phyloP scores from a whole-genome alignment of 2,329 filamentous ascomycete genomes.

The Pseudogymnoascus sp. region DNA sequence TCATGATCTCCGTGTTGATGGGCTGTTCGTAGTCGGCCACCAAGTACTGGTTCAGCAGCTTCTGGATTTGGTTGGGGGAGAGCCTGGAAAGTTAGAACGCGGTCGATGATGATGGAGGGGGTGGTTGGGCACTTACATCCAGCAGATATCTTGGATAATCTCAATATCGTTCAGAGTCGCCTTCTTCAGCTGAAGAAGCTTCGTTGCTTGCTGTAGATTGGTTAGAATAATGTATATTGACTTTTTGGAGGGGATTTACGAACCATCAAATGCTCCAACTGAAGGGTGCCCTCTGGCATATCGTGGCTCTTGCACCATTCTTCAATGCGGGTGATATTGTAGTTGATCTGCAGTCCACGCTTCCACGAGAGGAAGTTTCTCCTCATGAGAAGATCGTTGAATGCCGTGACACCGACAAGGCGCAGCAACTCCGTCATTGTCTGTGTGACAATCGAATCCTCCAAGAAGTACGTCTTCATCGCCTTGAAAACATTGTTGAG shows the following conservation, averaged over 20 bases:
- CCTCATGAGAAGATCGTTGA: constrained; percentile 96
- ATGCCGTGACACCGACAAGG: constrained; percentile 92
- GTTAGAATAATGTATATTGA: constrained; percentile 26
- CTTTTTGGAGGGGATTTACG: constrained; percentile 22
- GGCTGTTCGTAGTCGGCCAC: constrained; percentile 98
- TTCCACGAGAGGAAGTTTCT: constrained; percentile 99
- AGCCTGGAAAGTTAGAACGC: constrained; percentile 48
- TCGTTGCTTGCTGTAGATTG: constrained; percentile 73
- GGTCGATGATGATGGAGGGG: background rate
- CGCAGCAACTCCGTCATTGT: constrained; percentile 88
- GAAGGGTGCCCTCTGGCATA: constrained; percentile 95
- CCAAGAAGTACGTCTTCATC: constrained; percentile 97
- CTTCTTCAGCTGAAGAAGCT: constrained; percentile 97
- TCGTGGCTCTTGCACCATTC: constrained; percentile 99
- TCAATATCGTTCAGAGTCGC: constrained; percentile 98
- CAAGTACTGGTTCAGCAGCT: constrained; percentile 95
- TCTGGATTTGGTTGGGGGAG: constrained; percentile 97
- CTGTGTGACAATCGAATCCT: constrained; percentile 92
- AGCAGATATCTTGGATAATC: constrained; percentile 99
- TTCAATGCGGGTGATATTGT: constrained; percentile 98
- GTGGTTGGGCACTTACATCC: constrained; percentile 66
- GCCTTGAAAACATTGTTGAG: constrained; percentile 97
- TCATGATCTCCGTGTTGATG: constrained; percentile 99
- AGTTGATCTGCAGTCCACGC: constrained; percentile 97
- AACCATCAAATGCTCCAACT: constrained; percentile 96